Evolutionary conservation across 441 rosid species (phyloP), one percentile per base, ranked within the genome.

Genomic region (Bruguiera hainesii): DNA sequence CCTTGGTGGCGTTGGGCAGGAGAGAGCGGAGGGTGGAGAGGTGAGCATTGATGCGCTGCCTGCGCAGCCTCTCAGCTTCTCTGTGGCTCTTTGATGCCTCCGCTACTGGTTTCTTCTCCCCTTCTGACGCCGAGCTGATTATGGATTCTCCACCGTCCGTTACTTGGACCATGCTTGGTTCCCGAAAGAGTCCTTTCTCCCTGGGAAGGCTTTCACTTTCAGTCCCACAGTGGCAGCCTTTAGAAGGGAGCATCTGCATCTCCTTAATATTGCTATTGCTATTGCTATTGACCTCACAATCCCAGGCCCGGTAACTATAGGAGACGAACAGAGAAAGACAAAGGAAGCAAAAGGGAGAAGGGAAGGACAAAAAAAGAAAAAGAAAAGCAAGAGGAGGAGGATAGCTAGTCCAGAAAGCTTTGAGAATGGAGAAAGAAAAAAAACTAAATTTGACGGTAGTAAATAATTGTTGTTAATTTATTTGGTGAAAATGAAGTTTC

Each of bases 41-140:
- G 61, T 84, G 88, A 35, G 80, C 66, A 74, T 86, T 82, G 77
- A 86, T 84, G 35, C 88, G 82, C 71, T 84, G 84, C 66, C 90
- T 64, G 75, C 88, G 88, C 55, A 83, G 78, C 76, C 90, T 74
- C 60, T 84, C 90, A 1, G 90, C 87, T 64, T 84, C 90, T 74
- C 78, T 80, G 68, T 86, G 90, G 64, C 86, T 82, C 74, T 71
- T 78, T 76, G 82, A 77, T 50, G 81, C 74, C 23, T 69, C 83
- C 42, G 60, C 52, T 7, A 60, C 48, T 6, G 81, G 65, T 69
- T 73, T 76, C 48, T 58, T 71, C 21, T 64, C 75, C 30, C 73
- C 52, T 58, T 26, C 60, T 1, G 78, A 66, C 4, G 73, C 66
- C 6, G 75, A 74, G 56, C 42, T 55, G 42, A 53, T 37, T 56